Conservation (phyloP, 371 early-diverging fungal species). For the Funneliformis caledonium region DNA sequence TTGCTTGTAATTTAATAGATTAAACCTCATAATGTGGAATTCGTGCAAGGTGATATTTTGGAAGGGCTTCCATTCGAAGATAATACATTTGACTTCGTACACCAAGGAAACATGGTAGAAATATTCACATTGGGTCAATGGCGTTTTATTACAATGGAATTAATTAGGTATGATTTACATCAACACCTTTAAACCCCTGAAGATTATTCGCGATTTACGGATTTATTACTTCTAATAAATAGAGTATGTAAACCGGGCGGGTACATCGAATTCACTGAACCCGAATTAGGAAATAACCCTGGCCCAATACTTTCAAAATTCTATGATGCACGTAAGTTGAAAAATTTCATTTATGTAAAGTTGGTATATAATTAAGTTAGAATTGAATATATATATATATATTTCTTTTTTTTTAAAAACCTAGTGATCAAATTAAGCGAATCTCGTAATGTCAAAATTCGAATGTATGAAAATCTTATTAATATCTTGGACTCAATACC, state of each 20-base stretch:
- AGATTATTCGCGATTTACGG: not conserved
- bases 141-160: constrained; percentile 45
- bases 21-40: constrained; percentile 59
- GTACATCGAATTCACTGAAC: constrained; percentile 45
- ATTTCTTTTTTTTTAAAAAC: too few relatives aligned
- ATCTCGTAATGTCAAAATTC: too few relatives aligned
- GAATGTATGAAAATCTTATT: too few relatives aligned
- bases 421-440: too few relatives aligned
- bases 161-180: constrained; percentile 33
- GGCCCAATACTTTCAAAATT: not conserved
- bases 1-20: constrained; percentile 35
- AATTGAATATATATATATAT: too few relatives aligned
- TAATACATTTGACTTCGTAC: constrained; percentile 49
- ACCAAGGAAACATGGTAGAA: constrained; percentile 46
- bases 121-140: constrained; percentile 45
- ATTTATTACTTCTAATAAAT: not conserved
- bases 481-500: too few relatives aligned
- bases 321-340: not conserved
- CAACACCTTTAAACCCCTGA: not conserved
- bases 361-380: not conserved
- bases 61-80: constrained; percentile 46
- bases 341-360: not conserved
- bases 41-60: constrained; percentile 45
- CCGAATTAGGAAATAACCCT: not conserved
- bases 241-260: constrained; percentile 55